Evolutionary conservation across 1,284 basidiomycete species (phyloP), one percentile per base, ranked within the genome.

Genomic region (Xerocomus cyaneibrunnescens): DNA sequence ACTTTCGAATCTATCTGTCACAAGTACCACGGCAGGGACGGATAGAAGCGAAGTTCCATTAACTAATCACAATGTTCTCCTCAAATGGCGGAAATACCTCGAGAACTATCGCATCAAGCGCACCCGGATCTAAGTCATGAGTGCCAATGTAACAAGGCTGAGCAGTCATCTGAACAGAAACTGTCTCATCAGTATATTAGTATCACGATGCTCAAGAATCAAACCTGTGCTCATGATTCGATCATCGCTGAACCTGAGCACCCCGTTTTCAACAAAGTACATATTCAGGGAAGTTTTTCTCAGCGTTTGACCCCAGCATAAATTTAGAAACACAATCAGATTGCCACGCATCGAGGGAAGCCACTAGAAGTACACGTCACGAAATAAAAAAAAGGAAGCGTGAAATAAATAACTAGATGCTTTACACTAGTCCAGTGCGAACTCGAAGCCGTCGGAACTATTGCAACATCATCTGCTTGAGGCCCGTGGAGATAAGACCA

Each of bases 401-500:
- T 40, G 45, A 48, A 50, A 45, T 52, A 38, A 52, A 67, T 56
- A 63, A 59, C 55, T 57, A 67, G 45, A 57, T 63, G 62, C 51
- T 62, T 22, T 67, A 68, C 45, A 38, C 45, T 67, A 69, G 51
- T 54, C 25, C 54, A 55, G 47, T 48, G 48, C 50, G 48, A 57
- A 57, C 50, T 45, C 50, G 28, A 50, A 55, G 46, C 36, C 21
- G 38, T 39, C 50, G 12, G 16, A 48, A 44, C 53, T 49, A 50
- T 50, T 42, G 46, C 48, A 39, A 28, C 43, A 51, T 68, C 51
- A 62, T 44, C 48, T 52, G 49, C 41, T 52, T 25, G 7, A 56
- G 50, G 40, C 48, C 57, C 66, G 68, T 67, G 66, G 69, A 63
- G 69, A 68, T 67, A 68, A 57, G 55, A 68, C 57, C 1, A 70